These are phyloP conservation scores for Beauveria bassiana DNA, from an alignment of 2,329 filamentous ascomycete species.

Conservation along the genomic window DNA sequence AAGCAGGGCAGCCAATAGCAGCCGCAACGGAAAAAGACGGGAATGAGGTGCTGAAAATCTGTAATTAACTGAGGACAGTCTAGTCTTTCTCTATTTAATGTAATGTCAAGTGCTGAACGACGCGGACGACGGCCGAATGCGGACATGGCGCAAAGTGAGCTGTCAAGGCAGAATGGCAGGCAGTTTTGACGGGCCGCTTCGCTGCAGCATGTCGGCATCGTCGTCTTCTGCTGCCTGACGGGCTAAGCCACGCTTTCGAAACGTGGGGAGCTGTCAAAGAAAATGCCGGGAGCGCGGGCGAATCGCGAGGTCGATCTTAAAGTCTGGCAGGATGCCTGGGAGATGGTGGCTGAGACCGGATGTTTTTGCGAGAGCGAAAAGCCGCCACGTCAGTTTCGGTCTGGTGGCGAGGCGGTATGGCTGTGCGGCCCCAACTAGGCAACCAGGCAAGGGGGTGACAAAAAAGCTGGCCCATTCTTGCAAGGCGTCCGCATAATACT, in stretches of 20 bases:
- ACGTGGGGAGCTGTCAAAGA: neutral
- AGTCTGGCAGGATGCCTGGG: neutral
- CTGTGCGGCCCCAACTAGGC: neutral
- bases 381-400: neutral
- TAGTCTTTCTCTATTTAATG: too few species aligned
- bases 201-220: neutral
- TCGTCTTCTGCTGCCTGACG: neutral
- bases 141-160: neutral
- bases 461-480: too few species aligned
- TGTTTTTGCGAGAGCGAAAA: neutral
- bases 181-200: neutral
- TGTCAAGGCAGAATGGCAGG: slow-evolving; percentile 7
- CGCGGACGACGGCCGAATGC: neutral
- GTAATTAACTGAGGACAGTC: neutral
- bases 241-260: neutral
- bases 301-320: neutral
- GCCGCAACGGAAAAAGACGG: neutral
- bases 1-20: neutral
- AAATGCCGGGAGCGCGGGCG: neutral
- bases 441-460: too few species aligned
- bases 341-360: neutral
- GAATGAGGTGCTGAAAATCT: neutral
- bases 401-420: neutral
- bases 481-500: too few species aligned
- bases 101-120: neutral